Base-by-base conservation (phyloP, 2,329 filamentous ascomycete genomes). In the Paramyrothecium sp. region DNA sequence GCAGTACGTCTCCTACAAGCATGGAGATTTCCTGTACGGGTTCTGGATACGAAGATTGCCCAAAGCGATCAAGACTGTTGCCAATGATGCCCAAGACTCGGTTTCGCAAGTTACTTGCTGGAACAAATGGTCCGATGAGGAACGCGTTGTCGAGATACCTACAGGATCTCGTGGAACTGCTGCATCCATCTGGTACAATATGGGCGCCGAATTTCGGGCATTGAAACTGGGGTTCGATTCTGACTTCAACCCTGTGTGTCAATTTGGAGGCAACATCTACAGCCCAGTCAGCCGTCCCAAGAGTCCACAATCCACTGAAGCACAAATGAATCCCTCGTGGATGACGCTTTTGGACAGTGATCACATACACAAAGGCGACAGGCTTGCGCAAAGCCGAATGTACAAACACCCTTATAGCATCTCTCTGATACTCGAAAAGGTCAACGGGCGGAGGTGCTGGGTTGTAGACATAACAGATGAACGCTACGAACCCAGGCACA, bases 151-250 rank as follows among this genome's bases (percentile, higher is more conserved):
- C 16, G 44, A 34, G 13, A 51, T 58, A 22, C 57, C 57, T 7
- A 23, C 46, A 12, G 57, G 57, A 12, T 52, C 26, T 17, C 30
- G 51, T 22, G 54, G 54, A 22, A 58, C 57, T 21, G 54, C 53
- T 12, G 54, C 41, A 16, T 47, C 30, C 2, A 48, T 59, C 38
- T 54, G 34, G 23, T 54, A 54, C 52, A 44, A n/a, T 3, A 21
- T 21, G 4, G 23, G 30, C 21, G 19, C 34, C 22, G 26, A 38
- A 7, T 23, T n/a, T 33, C 19, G 2, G 44, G 11, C 46, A 19
- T 46, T 56, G n/a, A 59, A 56, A 26, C 49, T 59, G 12, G 57
- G 57, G 13, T 59, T 59, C 30, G 54, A 59, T 44, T 17, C 3
- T 22, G 22, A 56, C 38, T 59, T 59, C 54, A 56, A 56, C 21